A percentile compares a stretch with the other conserved stretches of the same genome.
These are phyloP conservation scores for Byssochlamys sp. DNA, from an alignment of 2,329 filamentous ascomycete species.

Conservation along the genomic window DNA sequence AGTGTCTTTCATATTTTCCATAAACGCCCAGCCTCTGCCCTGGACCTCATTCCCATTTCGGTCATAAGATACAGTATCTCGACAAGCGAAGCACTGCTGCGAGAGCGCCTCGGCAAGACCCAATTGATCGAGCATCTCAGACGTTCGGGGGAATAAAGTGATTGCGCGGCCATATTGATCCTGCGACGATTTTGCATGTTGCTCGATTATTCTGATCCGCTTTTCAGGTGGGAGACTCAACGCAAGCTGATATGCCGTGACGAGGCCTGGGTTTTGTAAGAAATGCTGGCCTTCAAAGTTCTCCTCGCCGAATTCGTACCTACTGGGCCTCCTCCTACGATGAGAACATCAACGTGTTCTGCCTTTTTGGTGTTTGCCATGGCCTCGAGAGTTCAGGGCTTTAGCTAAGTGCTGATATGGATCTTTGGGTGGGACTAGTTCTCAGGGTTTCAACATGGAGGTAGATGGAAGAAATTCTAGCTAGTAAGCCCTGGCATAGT, in stretches of 20 bases:
- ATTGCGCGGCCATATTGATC: constrained; percentile 42
- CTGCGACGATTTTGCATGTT: constrained; percentile 8
- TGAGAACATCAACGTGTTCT: background rate
- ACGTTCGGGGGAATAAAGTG: constrained; percentile 37
- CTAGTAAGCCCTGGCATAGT: background rate
- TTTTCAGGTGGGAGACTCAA: background rate
- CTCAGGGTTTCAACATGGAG: background rate
- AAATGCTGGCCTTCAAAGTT: background rate
- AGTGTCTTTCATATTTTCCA: constrained; percentile 45
- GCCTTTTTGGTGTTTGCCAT: background rate
- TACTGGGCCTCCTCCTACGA: background rate
- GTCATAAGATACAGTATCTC: constrained; percentile 24
- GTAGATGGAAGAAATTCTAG: background rate
- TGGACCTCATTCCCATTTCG: constrained; percentile 21
- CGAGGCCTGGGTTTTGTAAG: background rate
- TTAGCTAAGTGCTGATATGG: background rate
- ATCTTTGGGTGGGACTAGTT: background rate
- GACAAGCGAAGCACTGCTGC: constrained; percentile 37
- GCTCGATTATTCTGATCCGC: background rate
- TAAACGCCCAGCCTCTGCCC: constrained; percentile 31
- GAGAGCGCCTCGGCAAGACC: constrained; percentile 45
- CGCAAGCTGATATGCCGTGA: background rate
- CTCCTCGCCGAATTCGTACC: background rate
- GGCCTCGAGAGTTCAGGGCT: background rate
- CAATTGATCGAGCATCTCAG: constrained; percentile 41